These are phyloP conservation scores for Xerocomus potaroensis DNA, from an alignment of 768 basidiomycete species.

Conservation along the genomic window DNA sequence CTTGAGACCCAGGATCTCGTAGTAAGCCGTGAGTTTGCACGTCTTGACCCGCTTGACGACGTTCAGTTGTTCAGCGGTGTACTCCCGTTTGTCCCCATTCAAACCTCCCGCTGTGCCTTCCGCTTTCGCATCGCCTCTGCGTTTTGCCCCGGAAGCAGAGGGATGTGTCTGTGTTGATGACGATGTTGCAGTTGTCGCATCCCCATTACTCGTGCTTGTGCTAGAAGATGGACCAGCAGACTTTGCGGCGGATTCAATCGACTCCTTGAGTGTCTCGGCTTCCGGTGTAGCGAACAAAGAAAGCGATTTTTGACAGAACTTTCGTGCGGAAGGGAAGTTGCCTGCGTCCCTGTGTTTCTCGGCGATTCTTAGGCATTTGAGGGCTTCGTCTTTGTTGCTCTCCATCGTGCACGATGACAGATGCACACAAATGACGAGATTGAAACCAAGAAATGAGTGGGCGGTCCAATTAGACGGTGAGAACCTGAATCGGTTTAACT, in stretches of 20 bases:
- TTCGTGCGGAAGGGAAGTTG: conserved; percentile 74
- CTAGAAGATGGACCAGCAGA: conserved; percentile 40
- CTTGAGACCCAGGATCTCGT: conserved; percentile 81
- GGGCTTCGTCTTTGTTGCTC: conserved; percentile 88
- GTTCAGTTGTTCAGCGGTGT: conserved; percentile 76
- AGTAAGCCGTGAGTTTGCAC: conserved; percentile 90
- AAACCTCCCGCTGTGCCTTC: conserved; percentile 58
- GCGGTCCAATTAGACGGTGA: conserved; percentile 19
- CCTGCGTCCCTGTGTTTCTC: conserved; percentile 67
- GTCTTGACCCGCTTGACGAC: conserved; percentile 81
- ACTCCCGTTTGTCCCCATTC: conserved; percentile 76
- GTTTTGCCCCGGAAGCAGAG: conserved; percentile 67
- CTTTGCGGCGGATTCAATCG: conserved; percentile 54
- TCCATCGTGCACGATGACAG: conserved; percentile 47
- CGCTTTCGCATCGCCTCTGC: conserved; percentile 42
- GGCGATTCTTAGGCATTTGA: conserved; percentile 76
- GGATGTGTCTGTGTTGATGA: conserved; percentile 65
- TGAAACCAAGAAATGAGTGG: not conserved
- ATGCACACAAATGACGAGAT: conserved; percentile 7
- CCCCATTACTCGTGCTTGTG: conserved; percentile 29
- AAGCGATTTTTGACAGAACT: conserved; percentile 87
- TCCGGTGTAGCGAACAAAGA: conserved; percentile 76
- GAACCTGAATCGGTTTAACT: conserved; percentile 16
- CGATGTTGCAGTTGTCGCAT: conserved; percentile 38
- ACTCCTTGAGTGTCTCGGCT: conserved; percentile 60